Evolutionary conservation across 352 stramenopile species (phyloP).

Genomic region (Phytophthora pini): DNA sequence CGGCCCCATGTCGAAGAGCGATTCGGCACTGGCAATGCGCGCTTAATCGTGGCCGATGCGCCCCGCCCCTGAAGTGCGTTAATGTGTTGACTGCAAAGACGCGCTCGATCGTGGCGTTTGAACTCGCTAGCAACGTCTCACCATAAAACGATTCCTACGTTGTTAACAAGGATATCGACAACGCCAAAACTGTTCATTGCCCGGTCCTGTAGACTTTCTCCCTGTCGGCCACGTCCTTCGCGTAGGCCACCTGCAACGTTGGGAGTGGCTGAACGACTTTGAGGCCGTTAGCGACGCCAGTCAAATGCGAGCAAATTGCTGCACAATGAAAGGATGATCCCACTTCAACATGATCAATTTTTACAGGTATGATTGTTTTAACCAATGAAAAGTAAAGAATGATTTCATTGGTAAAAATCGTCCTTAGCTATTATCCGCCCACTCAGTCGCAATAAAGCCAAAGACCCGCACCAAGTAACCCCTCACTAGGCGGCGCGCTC

Average conservation of each 20-base stretch:
- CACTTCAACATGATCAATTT: too few species aligned
- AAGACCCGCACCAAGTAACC: slow-evolving; percentile 7
- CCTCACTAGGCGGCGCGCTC: background rate
- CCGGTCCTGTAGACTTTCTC: background rate
- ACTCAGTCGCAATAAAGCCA: too few species aligned
- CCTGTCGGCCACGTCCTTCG: background rate
- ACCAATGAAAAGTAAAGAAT: too few species aligned
- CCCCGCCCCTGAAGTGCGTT: background rate
- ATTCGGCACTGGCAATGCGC: slow-evolving; percentile 3
- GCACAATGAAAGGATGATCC: too few species aligned
- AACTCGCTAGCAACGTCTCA: too few species aligned
- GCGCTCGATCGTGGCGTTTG: background rate
- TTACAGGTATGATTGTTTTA: too few species aligned
- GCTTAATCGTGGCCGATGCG: background rate
- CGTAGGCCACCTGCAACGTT: background rate
- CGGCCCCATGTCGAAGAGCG: too few species aligned
- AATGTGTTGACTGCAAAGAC: background rate
- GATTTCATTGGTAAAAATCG: too few species aligned
- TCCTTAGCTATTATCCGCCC: too few species aligned
- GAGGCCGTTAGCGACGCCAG: background rate
- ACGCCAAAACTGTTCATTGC: background rate
- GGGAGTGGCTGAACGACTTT: background rate
- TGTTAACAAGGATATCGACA: background rate
- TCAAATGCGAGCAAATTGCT: too few species aligned
- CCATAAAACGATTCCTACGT: background rate